Conservation (phyloP, 2,329 filamentous ascomycete genomes). For the Xylariaceae sp. region DNA sequence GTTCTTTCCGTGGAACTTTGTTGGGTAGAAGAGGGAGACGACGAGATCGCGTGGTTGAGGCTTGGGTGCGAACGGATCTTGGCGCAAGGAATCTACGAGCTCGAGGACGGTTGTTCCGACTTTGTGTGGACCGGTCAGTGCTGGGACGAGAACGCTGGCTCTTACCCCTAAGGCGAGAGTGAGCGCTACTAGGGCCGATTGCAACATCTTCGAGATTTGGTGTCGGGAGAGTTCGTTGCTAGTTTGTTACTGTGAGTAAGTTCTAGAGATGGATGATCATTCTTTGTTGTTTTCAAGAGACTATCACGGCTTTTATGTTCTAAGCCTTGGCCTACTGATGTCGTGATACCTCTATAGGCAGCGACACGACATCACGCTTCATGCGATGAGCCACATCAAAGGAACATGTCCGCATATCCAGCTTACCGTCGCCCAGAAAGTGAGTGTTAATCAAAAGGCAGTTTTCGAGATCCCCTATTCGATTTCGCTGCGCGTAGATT, state of each 20-base stretch:
- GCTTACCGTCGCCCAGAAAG: background rate
- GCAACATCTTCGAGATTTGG: constrained; percentile 4
- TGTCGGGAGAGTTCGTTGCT: background rate
- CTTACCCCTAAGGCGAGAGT: background rate
- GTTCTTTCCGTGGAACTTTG: constrained; percentile 2
- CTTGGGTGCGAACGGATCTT: constrained; percentile 23
- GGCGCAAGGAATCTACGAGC: constrained; percentile 22
- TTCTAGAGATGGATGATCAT: background rate
- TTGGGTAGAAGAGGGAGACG: constrained; percentile 28
- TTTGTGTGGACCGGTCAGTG: constrained; percentile 21
- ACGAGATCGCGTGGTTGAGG: constrained; percentile 19
- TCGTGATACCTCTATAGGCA: background rate
- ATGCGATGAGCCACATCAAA: background rate
- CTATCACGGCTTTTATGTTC: constrained; percentile 3
- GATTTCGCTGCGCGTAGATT: background rate
- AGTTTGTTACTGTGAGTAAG: background rate
- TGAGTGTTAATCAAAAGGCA: background rate
- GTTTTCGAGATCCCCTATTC: background rate
- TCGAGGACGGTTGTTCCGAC: constrained; percentile 24
- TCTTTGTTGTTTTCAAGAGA: background rate
- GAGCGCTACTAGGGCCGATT: constrained; percentile 6
- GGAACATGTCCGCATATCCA: background rate
- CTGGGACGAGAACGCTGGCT: constrained; percentile 8
- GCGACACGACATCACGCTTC: background rate
- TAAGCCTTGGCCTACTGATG: background rate